Base-by-base conservation (phyloP, 2,329 filamentous ascomycete species). In the Talaromyces sp. region DNA sequence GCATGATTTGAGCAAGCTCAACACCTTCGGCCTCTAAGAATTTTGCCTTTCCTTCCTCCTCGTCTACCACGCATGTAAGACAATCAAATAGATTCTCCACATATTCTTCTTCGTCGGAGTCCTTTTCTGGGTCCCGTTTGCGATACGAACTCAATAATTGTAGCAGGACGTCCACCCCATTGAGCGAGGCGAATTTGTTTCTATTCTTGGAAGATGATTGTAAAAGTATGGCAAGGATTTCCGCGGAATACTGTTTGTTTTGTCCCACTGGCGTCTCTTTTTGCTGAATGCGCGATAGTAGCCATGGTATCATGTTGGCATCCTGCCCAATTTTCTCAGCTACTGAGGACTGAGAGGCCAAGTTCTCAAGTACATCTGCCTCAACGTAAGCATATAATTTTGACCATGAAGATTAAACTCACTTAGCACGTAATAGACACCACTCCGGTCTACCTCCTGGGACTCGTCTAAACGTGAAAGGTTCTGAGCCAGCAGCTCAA, bases 211-310 rank as follows among this genome's bases (percentile, higher is more conserved):
- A 63, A 3, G 89, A 90, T 1, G 85, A 85, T 71, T 97, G 92
- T 17, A 93, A 81, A 8, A 99, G 77, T 56, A 99, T 94, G 11
- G 93, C 91, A 2, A 99, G 79, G 7, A 97, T 84, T 74, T 99
- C 94, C 15, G 93, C 91, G 0, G 91, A 84, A 70, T 97, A 99
- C 71, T 97, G 93, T 70, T 94, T 96, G 70, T 99, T 99, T 70
- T 99, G 94, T 5, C 84, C 81, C 0, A 95, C 84, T 0, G 80
- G 78, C 3, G 77, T 77, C 70, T 96, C 91, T 53, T 81, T 81
- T 57, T 79, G 81, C 64, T 88, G 85, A 61, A 91, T 88, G 52
- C 94, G 84, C 52, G 80, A 75, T 36, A 96, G 77, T 2, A 99
- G 81, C 91, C 91, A 97, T 45, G 81, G 77, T 7, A 97, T 70